Percentiles rank a stretch among this genome's conserved stretches.
These are phyloP conservation scores for Dendrobium officinale DNA, from an alignment of 106 monocot genomes.

Conservation along the genomic window DNA sequence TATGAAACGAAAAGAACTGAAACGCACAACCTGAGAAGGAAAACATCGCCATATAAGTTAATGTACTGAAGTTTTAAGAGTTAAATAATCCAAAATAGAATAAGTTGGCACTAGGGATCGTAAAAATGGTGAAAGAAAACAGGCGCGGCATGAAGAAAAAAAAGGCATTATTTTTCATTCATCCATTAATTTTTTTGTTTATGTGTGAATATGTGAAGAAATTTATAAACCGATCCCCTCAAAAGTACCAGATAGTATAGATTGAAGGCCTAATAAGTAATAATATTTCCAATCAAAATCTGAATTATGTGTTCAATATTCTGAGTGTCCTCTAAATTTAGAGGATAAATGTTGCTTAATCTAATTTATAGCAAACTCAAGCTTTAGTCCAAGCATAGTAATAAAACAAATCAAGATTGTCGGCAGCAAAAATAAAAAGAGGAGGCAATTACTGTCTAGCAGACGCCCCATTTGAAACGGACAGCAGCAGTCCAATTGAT, in stretches of 20 bases:
- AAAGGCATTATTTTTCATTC: neutral
- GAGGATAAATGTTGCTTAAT: neutral
- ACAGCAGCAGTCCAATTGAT: neutral
- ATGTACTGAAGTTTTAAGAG: neutral
- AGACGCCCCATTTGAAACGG: neutral
- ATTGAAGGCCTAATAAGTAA: neutral
- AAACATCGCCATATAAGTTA: neutral
- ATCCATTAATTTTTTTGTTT: neutral
- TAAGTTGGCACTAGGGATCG: neutral
- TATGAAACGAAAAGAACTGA: neutral
- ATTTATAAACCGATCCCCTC: neutral
- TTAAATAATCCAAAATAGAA: too few relatives aligned
- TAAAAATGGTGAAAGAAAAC: neutral
- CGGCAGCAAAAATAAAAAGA: neutral
- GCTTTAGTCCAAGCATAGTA: neutral
- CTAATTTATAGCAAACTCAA: neutral
- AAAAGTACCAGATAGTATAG: neutral
- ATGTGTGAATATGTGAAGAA: neutral
- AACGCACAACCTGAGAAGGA: neutral
- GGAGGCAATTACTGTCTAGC: neutral
- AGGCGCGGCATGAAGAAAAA: neutral
- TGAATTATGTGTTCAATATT: slow-evolving; percentile 1
- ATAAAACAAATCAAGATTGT: neutral
- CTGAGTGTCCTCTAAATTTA: neutral
- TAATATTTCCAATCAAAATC: neutral